Evolutionary conservation across 1,284 basidiomycete genomes (phyloP).

Genomic region (Ustilago bromivora): DNA sequence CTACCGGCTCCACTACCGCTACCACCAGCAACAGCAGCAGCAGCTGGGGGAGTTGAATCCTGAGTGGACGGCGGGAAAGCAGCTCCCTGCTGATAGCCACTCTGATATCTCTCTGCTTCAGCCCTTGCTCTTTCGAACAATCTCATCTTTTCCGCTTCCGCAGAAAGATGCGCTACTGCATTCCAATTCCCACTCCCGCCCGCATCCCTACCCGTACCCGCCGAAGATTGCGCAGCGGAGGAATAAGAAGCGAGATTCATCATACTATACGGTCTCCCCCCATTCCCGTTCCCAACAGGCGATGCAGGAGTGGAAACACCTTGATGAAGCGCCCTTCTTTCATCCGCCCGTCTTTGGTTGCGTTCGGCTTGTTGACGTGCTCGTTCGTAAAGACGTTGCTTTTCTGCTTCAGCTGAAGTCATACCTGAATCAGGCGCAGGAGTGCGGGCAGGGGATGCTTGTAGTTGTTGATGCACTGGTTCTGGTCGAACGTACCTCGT

Average conservation of each 20-base stretch:
- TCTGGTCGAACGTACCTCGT: conserved; percentile 37
- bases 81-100: conserved; percentile 37
- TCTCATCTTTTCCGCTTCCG: conserved; percentile 58
- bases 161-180: conserved; percentile 15
- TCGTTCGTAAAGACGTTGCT: conserved; percentile 62
- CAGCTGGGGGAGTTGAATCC: neutral
- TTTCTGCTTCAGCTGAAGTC: conserved; percentile 60
- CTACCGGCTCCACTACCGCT: neutral
- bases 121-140: conserved; percentile 59
- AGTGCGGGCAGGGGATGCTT: neutral
- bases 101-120: conserved; percentile 61
- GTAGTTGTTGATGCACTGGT: conserved; percentile 25
- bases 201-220: neutral
- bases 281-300: conserved; percentile 21
- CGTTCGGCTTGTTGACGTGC: conserved; percentile 64
- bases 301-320: conserved; percentile 9
- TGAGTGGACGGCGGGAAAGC: conserved; percentile 29
- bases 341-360: conserved; percentile 57
- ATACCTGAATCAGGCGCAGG: conserved; percentile 6
- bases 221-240: conserved; percentile 8
- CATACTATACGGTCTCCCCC: conserved; percentile 41
- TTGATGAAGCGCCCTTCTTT: conserved; percentile 42
- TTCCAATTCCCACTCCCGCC: neutral
- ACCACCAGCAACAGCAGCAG: neutral
- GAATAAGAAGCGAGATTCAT: conserved; percentile 20